These are phyloP conservation scores for Geum urbanum DNA, from an alignment of 306 rosid genomes.

Conservation along the genomic window DNA sequence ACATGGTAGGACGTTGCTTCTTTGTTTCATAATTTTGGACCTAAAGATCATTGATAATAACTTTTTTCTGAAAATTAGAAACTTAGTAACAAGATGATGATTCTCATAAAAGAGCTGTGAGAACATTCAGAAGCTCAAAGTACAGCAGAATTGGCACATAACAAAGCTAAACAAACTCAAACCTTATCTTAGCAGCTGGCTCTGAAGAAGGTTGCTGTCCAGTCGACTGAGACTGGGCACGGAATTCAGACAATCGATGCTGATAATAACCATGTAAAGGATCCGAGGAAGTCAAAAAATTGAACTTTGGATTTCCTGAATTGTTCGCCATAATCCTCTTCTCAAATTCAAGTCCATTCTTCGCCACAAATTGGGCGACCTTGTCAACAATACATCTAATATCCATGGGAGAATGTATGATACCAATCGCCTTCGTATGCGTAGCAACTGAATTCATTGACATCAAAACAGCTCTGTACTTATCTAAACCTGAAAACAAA, in stretches of 20 bases:
- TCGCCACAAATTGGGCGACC: slow-evolving; percentile 80
- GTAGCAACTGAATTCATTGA: slow-evolving; percentile 47
- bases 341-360: slow-evolving; percentile 83
- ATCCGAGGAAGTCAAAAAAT: slow-evolving; percentile 62
- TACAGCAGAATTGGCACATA: too few species aligned
- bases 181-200: too few species aligned
- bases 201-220: slow-evolving; percentile 36
- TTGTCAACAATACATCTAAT: slow-evolving; percentile 88
- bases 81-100: too few species aligned
- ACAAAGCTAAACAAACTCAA: too few species aligned
- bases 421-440: slow-evolving; percentile 90
- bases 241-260: slow-evolving; percentile 74
- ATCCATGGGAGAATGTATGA: slow-evolving; percentile 85
- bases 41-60: too few species aligned
- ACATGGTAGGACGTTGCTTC: neutral
- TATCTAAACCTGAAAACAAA: slow-evolving; percentile 4
- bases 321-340: slow-evolving; percentile 84
- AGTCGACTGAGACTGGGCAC: slow-evolving; percentile 73
- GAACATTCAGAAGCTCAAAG: too few species aligned
- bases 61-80: too few species aligned
- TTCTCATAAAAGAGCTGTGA: too few species aligned
- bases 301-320: slow-evolving; percentile 73
- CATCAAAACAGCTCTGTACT: neutral
- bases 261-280: slow-evolving; percentile 92
- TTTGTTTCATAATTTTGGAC: neutral